Evolutionary conservation across 306 rosid species (phyloP), one percentile per base, ranked within the genome.

Genomic region (Herpetospermum pedunculosum): DNA sequence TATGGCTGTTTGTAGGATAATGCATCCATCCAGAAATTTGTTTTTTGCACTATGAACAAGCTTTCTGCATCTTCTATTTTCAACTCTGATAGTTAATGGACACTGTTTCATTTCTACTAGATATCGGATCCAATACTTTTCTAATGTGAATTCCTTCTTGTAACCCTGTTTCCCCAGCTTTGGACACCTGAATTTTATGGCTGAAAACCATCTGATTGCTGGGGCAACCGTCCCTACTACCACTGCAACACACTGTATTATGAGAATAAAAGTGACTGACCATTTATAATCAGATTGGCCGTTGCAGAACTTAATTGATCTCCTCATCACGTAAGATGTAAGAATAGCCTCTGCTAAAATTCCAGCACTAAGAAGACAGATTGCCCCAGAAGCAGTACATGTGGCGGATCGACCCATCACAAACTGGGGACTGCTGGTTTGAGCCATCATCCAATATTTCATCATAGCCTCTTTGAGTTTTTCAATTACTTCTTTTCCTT

Each of bases 391-490:
- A 9, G 98, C 98, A 23, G 90, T 87, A 76, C 96, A 89, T 0
- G 89, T 86, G 6, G 83, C 92, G 21, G 98, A 93, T n/a, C 97
- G 89, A 37, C 93, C 98, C 79, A 93, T 73, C 53, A 93, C 89
- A 85, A 88, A 93, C 67, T 93, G 98, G 14, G 98, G 98, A 46
- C 88, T 83, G 30, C 89, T 78, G 0, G 96, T 90, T 62, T 90
- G 89, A 62, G 93, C 87, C 98, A 90, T 93, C 93, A 90, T 81
- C 98, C 98, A 90, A 75, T 79, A 77, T 55, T 80, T 89, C 85
- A 77, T 80, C 55, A 93, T 64, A 62, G 74, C 75, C 41, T 76
- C 69, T 68, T 82, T 85, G 12, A 85, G 74, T 18, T 14, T 82
- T 46, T 79, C 49, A 2, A 80, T 77, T 3, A 64, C 78, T 19